Evolutionary conservation across 306 rosid genomes (phyloP).

Genomic region (Spatholobus suberectus): DNA sequence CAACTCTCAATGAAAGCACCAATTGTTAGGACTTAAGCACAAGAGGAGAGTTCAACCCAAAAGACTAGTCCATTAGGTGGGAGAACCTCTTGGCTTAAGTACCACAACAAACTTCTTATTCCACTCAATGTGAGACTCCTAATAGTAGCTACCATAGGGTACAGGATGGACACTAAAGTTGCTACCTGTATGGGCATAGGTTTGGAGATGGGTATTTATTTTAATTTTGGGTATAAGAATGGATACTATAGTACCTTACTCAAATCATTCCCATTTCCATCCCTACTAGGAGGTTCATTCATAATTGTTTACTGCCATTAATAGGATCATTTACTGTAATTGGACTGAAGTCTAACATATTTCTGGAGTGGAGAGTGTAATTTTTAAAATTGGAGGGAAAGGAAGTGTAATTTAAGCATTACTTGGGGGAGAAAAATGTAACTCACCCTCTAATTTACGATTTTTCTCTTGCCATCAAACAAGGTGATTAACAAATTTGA

Average conservation of each 20-base stretch:
- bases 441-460: background rate
- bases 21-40: no score
- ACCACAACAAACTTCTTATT: no score
- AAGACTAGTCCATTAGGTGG: no score
- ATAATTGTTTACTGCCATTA: background rate
- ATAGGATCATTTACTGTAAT: background rate
- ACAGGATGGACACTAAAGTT: background rate
- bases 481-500: conserved; percentile 9
- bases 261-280: background rate
- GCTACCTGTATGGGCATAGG: background rate
- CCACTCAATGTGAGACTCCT: no score
- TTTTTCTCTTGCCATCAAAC: conserved; percentile 6
- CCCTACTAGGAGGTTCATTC: background rate
- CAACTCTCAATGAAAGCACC: no score
- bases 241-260: background rate
- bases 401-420: background rate
- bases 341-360: background rate
- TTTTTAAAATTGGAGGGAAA: background rate
- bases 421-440: background rate
- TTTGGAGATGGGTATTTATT: background rate
- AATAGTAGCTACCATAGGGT: background rate
- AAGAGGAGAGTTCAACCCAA: no score
- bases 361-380: background rate
- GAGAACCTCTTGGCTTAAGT: no score
- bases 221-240: no score